Base-by-base conservation (phyloP, 495 filamentous ascomycete genomes). In the Articulospora tetracladia region DNA sequence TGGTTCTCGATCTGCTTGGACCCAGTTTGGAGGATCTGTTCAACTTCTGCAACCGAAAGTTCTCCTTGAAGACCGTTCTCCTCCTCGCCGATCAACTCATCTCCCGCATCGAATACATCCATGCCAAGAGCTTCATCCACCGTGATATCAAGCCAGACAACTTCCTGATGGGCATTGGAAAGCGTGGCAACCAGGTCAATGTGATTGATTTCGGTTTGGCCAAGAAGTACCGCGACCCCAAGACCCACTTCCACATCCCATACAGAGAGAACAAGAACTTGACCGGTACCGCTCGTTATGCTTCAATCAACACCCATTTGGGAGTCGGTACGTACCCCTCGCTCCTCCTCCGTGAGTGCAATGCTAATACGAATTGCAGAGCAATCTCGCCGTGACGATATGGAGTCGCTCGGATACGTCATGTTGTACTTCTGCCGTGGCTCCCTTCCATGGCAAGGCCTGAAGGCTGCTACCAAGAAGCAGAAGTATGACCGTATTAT, bases 231-330 rank as follows among this genome's bases (percentile, higher is more conserved):
- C 89, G 94, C 65, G 94, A 99, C 81, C 94, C 94, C 49, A 99
- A 99, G 87, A 98, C 94, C 52, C 94, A 99, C 78, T 99, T 99
- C 80, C 94, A 99, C 76, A 99, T 99, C 64, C 94, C 94, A 25
- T 99, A 99, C 81, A 86, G 94, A 76, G 94, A 99, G 91, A 99
- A 99, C 86, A 99, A 99, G 89, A 99, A 99, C 84, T 81, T 99
- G 77, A 99, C 94, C 32, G 94, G 94, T 70, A 99, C 94, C 69
- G 94, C 94, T 64, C 95, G 94, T 74, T 99, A 99, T 79, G 94
- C 94, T 63, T 96, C 91, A 66, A 99, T 99, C 79, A 99, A 99
- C 80, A 99, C 94, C 39, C 94, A 99, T 72, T 79, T 99, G 66
- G 94, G 94, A 73, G 94, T 99, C 67, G 86, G 86, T 88, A 83